Conservation (phyloP, 2,329 filamentous ascomycete species). For the Fonsecaea nubica region DNA sequence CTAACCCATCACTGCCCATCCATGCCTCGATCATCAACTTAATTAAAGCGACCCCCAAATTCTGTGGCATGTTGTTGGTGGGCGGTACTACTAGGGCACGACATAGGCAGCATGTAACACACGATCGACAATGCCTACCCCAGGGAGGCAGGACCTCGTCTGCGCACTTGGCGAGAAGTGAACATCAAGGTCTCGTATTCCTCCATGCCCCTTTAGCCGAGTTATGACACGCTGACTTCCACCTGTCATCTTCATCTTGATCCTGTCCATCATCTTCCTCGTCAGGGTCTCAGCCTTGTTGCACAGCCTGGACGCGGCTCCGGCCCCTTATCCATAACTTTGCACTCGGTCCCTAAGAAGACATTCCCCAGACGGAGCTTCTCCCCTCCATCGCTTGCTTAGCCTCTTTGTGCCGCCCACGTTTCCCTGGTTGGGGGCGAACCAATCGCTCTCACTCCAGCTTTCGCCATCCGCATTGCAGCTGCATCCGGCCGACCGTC, state of each 20-base stretch:
- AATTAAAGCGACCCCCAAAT: constrained; percentile 6
- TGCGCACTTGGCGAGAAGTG: background rate
- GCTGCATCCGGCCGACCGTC: constrained; percentile 10
- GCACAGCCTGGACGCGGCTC: background rate
- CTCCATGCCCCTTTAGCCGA: background rate
- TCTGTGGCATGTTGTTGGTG: constrained; percentile 4
- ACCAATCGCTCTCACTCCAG: constrained; percentile 10
- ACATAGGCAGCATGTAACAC: background rate
- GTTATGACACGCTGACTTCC: background rate
- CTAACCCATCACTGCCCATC: background rate
- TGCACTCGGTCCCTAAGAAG: background rate
- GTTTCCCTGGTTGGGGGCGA: background rate
- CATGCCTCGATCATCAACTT: background rate
- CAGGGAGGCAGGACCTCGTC: background rate
- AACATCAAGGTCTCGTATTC: background rate
- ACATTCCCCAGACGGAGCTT: background rate
- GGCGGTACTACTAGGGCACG: background rate
- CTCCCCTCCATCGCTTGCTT: constrained; percentile 3
- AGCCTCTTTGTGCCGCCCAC: constrained; percentile 6
- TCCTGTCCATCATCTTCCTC: too few relatives aligned
- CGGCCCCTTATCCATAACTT: background rate
- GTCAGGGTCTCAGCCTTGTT: constrained; percentile 1
- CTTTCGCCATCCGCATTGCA: constrained; percentile 21
- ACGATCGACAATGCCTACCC: background rate
- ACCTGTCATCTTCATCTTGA: background rate